Conservation (phyloP, 768 basidiomycete species). For the Leucocoprinus leucothites region DNA sequence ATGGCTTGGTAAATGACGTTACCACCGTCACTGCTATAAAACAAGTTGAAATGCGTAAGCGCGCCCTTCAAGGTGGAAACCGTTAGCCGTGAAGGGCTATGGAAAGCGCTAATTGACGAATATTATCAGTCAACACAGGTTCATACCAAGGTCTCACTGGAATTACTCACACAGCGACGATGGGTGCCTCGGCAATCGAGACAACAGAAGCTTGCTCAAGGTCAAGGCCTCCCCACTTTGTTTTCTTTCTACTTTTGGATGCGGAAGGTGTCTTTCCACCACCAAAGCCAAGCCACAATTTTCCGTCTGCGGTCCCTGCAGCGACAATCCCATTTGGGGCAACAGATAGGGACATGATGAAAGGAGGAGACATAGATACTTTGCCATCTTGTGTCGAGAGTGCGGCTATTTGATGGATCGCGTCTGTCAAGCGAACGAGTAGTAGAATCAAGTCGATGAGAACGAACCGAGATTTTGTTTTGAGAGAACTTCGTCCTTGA, state of each 20-base stretch:
- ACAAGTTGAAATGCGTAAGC: conserved; percentile 47
- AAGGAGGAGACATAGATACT: conserved; percentile 69
- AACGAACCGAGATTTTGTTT: conserved; percentile 54
- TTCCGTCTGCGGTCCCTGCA: conserved; percentile 75
- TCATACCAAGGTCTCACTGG: background rate
- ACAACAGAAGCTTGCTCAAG: conserved; percentile 38
- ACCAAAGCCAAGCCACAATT: conserved; percentile 64
- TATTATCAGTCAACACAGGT: background rate
- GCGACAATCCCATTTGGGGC: conserved; percentile 59
- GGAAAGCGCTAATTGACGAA: conserved; percentile 39
- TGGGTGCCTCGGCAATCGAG: conserved; percentile 68
- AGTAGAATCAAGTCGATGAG: background rate
- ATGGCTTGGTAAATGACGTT: conserved; percentile 36
- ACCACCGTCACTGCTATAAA: conserved; percentile 33
- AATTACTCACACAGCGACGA: conserved; percentile 60
- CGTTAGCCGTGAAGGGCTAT: conserved; percentile 39
- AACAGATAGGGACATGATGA: conserved; percentile 61
- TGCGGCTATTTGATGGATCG: conserved; percentile 25
- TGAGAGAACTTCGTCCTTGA: conserved; percentile 54
- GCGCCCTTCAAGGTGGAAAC: conserved; percentile 62
- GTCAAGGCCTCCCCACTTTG: conserved; percentile 73
- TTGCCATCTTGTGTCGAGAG: conserved; percentile 36
- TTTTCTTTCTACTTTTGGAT: conserved; percentile 45
- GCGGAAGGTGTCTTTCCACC: conserved; percentile 52
- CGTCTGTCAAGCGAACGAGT: background rate